Conservation (phyloP, 345 rosid species). For the Gossypium bickii region DNA sequence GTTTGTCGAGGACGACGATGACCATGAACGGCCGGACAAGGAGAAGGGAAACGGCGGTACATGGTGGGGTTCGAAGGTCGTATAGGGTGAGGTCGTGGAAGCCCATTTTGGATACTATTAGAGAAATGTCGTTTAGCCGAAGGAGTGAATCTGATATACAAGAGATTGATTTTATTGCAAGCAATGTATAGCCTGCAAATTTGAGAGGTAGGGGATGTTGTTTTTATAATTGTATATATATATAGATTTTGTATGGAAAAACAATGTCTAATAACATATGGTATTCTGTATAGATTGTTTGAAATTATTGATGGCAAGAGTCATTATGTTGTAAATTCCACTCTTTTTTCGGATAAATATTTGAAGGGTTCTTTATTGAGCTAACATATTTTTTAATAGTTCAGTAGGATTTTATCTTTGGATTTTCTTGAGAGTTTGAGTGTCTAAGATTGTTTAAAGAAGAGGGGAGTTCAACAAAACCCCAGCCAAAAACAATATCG, state of each 20-base stretch:
- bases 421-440: too few species aligned
- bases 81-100: constrained; percentile 25
- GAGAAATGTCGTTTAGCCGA: constrained; percentile 38
- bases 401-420: too few species aligned
- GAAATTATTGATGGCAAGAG: too few species aligned
- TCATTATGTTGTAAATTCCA: too few species aligned
- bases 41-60: neutral
- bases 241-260: too few species aligned
- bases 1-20: neutral
- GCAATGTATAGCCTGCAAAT: neutral
- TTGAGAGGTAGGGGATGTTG: neutral
- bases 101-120: constrained; percentile 44
- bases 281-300: neutral
- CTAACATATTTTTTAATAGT: too few species aligned
- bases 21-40: neutral
- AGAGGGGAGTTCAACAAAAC: too few species aligned
- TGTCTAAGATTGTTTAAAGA: too few species aligned
- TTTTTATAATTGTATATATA: too few species aligned
- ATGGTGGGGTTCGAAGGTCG: neutral
- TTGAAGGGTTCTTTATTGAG: too few species aligned
- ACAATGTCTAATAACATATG: neutral
- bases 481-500: too few species aligned
- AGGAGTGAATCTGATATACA: constrained; percentile 32
- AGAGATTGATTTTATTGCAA: constrained; percentile 25
- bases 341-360: too few species aligned